phyloP scores from a whole-genome alignment of 805 yeast species.

The Candida cerambycidarum region DNA sequence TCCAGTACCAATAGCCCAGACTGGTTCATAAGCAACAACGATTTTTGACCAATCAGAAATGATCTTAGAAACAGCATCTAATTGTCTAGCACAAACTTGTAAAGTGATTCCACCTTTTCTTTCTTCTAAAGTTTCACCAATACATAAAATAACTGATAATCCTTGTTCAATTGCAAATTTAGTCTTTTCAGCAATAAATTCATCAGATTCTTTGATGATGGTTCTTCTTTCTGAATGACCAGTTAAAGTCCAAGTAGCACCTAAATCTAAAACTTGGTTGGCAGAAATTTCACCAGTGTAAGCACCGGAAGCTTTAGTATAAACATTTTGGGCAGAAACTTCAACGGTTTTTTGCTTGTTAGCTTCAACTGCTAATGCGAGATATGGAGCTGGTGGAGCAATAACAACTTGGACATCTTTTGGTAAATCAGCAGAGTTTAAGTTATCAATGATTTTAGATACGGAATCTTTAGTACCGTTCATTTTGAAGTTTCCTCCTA shows the following conservation, averaged over 20 bases:
- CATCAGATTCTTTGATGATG: slow-evolving; percentile 85
- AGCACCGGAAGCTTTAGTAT: slow-evolving; percentile 88
- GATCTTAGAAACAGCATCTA: slow-evolving; percentile 79
- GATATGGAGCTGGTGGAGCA: slow-evolving; percentile 94
- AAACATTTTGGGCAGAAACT: slow-evolving; percentile 91
- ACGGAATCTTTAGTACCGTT: slow-evolving; percentile 91
- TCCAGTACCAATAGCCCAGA: slow-evolving; percentile 99
- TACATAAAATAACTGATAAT: slow-evolving; percentile 88
- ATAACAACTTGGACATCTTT: slow-evolving; percentile 86
- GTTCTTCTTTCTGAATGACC: slow-evolving; percentile 99
- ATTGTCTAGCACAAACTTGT: slow-evolving; percentile 83
- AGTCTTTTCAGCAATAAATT: slow-evolving; percentile 89
- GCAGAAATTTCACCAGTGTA: slow-evolving; percentile 97
- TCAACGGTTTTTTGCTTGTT: slow-evolving; percentile 71
- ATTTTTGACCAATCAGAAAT: slow-evolving; percentile 87
- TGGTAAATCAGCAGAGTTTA: slow-evolving; percentile 77
- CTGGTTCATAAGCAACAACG: slow-evolving; percentile 98
- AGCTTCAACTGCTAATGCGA: slow-evolving; percentile 67
- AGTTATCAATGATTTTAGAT: slow-evolving; percentile 75
- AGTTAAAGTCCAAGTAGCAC: slow-evolving; percentile 90
- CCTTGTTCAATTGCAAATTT: slow-evolving; percentile 91
- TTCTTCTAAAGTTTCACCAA: slow-evolving; percentile 96
- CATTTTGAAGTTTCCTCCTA: slow-evolving; percentile 99
- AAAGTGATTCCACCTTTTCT: slow-evolving; percentile 87
- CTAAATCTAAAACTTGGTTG: slow-evolving; percentile 82